Evolutionary conservation across 148 eudicot species (phyloP), one percentile per base, ranked within the genome.

Genomic region (Cornus kousa): DNA sequence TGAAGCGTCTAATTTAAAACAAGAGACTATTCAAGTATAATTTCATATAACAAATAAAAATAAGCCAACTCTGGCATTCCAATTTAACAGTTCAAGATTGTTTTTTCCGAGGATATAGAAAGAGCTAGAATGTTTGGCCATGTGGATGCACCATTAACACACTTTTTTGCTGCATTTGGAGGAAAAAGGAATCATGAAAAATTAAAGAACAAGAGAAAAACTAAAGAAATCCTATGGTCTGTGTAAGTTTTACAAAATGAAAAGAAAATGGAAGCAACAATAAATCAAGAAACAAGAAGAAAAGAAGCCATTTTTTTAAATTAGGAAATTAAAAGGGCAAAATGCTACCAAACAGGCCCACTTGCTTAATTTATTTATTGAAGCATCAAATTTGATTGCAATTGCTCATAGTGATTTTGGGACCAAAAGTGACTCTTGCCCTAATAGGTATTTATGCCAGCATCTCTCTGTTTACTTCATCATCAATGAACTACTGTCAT

Each of bases 331-430:
- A 24, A n/a, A 57, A 57, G 11, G 5, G 70, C 57, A 67, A 35
- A 35, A 71, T 39, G 43, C 71, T 19, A 22, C 77, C 68, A 67
- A 39, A 50, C 57, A 79, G 48, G n/a, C 53, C 28, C 31, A 33
- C 48, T 33, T 69, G 9, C 62, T 57, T 57, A 1, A 57, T 19
- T 13, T 57, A 13, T 57, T 13, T 43, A 43, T 4, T 19, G 62
- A 57, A 57, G 1, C 62, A 57, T 16, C 62, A 57, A 57, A 13
- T 57, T 19, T 35, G 37, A 2, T 35, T 35, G 37, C 5, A 35
- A 35, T 35, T 2, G 37, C 1, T 35, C 37, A 35, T 35, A 35
- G 37, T 35, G 37, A 35, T 35, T 17, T 57, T 2, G 64, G 20
- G 13, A 4, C 19, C 64, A 69, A 17, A 33, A 33, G 3, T 69